These are phyloP conservation scores for Trichosporon faecale DNA, from an alignment of 1,284 basidiomycete genomes.

Conservation along the genomic window DNA sequence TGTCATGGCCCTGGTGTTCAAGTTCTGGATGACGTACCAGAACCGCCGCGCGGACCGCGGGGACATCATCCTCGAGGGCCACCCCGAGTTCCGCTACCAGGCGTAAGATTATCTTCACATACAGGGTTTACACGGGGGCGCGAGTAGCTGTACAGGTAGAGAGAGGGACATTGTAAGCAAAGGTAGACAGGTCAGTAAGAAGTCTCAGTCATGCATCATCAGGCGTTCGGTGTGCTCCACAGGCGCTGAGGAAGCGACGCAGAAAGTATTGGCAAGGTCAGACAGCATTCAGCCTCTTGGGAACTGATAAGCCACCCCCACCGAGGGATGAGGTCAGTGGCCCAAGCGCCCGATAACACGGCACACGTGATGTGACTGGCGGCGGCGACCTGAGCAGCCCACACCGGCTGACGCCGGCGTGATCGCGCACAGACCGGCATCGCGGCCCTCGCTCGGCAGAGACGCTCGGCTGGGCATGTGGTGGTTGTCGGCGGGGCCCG, in stretches of 20 bases:
- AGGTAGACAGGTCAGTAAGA: neutral
- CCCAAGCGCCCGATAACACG: neutral
- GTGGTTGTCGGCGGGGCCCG: no score
- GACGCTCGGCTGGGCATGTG: neutral
- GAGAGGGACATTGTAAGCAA: neutral
- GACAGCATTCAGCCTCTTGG: no score
- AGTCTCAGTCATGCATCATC: neutral
- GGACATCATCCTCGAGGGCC: slow-evolving; percentile 16
- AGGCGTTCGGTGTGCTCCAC: neutral
- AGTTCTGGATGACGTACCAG: slow-evolving; percentile 14
- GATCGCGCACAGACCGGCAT: neutral
- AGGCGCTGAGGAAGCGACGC: no score
- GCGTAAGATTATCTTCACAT: neutral
- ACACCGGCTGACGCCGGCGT: neutral
- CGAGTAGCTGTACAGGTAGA: no score
- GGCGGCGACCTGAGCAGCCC: neutral
- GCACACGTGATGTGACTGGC: no score
- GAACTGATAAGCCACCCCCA: no score
- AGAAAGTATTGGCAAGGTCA: no score
- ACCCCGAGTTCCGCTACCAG: slow-evolving; percentile 22
- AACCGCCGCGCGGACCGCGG: slow-evolving; percentile 20
- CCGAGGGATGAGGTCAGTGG: neutral
- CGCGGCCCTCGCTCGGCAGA: neutral
- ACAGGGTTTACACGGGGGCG: neutral
- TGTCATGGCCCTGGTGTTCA: slow-evolving; percentile 11